Evolutionary conservation across 352 stramenopile species (phyloP).

Genomic region (Plasmopara halstedii): DNA sequence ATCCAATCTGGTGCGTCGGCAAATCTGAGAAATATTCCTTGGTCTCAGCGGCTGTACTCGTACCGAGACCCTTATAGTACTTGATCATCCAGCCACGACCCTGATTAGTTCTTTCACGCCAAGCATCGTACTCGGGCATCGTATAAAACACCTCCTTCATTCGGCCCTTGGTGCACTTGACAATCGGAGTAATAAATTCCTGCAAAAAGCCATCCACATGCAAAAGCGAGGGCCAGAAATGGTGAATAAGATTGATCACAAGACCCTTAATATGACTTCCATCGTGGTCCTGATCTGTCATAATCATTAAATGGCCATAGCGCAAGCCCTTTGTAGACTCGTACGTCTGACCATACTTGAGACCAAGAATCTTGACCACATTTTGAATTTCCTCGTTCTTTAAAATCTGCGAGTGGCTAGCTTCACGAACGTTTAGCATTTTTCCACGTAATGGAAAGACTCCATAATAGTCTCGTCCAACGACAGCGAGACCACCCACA

Average conservation of each 20-base stretch:
- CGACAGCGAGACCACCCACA: slow-evolving; percentile 93
- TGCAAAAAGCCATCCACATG: slow-evolving; percentile 86
- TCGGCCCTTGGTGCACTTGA: slow-evolving; percentile 92
- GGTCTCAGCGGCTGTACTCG: slow-evolving; percentile 93
- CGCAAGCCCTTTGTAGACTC: slow-evolving; percentile 82
- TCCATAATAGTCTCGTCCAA: slow-evolving; percentile 95
- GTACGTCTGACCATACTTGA: slow-evolving; percentile 95
- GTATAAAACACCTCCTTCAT: slow-evolving; percentile 94
- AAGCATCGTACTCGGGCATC: slow-evolving; percentile 94
- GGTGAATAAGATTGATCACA: slow-evolving; percentile 98
- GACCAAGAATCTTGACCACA: slow-evolving; percentile 94
- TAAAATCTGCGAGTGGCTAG: slow-evolving; percentile 91
- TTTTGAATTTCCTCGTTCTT: slow-evolving; percentile 98
- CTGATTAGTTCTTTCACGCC: slow-evolving; percentile 83
- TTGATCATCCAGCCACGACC: slow-evolving; percentile 95
- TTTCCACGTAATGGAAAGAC: slow-evolving; percentile 98
- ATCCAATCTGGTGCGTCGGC: slow-evolving; percentile 89
- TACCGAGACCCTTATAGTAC: slow-evolving; percentile 99
- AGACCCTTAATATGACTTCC: slow-evolving; percentile 99
- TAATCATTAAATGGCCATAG: slow-evolving; percentile 98
- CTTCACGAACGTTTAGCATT: slow-evolving; percentile 99
- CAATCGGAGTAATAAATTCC: slow-evolving; percentile 96
- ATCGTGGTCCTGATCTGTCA: slow-evolving; percentile 99
- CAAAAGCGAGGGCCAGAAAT: slow-evolving; percentile 97
- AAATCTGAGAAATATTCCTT: slow-evolving; percentile 98